Evolutionary conservation across 1,284 basidiomycete species (phyloP).

Genomic region (Fomitopsis schrenkii): DNA sequence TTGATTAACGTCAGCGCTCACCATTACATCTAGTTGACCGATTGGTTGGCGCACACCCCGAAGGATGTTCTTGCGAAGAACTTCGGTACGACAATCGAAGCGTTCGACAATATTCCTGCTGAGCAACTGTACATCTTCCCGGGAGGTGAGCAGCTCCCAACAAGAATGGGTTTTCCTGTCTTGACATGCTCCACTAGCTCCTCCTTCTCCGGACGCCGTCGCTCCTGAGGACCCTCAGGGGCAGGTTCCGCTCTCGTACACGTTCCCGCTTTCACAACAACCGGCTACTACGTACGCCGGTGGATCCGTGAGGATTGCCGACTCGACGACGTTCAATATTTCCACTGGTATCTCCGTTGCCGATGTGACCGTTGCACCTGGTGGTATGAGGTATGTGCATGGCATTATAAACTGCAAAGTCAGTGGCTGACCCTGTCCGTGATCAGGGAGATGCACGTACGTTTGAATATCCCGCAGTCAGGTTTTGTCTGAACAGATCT

Average conservation of each 20-base stretch:
- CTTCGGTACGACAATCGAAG: constrained; percentile 51
- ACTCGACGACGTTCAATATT: constrained; percentile 48
- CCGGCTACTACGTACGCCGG: constrained; percentile 49
- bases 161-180: constrained; percentile 9
- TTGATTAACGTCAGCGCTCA: background rate
- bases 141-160: constrained; percentile 32
- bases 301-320: constrained; percentile 61
- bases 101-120: constrained; percentile 55
- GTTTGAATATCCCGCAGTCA: constrained; percentile 4
- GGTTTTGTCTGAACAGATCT: background rate
- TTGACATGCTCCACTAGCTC: constrained; percentile 13
- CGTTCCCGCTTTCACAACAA: constrained; percentile 51
- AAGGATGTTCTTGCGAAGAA: constrained; percentile 67
- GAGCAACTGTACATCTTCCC: constrained; percentile 69
- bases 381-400: constrained; percentile 42
- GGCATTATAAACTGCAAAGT: background rate
- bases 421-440: background rate
- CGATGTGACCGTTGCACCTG: constrained; percentile 65
- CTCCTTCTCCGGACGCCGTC: constrained; percentile 34
- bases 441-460: constrained; percentile 27
- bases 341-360: constrained; percentile 61
- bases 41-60: constrained; percentile 63
- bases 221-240: constrained; percentile 49
- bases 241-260: constrained; percentile 46
- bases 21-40: constrained; percentile 41